A percentile compares a stretch with the other conserved stretches of the same genome.
These are phyloP conservation scores for Macrolepiota fuliginosa DNA, from an alignment of 768 basidiomycete genomes.

Conservation along the genomic window DNA sequence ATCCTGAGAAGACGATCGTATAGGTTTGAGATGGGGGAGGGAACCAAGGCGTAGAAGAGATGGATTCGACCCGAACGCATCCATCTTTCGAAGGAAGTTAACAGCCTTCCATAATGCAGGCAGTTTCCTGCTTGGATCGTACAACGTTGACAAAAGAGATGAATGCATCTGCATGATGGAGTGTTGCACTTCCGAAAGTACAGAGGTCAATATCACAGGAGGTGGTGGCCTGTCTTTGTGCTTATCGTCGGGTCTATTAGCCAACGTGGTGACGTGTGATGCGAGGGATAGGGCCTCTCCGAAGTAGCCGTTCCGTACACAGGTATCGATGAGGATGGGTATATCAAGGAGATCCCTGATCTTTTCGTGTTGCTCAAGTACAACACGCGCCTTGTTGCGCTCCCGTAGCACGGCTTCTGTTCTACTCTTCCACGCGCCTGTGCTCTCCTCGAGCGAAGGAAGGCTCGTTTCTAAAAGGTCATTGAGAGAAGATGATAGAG, in stretches of 20 bases:
- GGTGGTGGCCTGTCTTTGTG: conserved; percentile 29
- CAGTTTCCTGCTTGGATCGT: conserved; percentile 80
- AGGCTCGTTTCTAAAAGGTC: conserved; percentile 63
- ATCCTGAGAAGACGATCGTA: conserved; percentile 24
- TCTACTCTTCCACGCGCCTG: conserved; percentile 66
- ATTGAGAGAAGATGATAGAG: conserved; percentile 73
- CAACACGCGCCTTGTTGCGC: conserved; percentile 71
- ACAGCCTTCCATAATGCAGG: conserved; percentile 90
- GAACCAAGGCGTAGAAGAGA: background rate
- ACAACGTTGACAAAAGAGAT: conserved; percentile 73
- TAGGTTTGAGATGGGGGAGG: conserved; percentile 2
- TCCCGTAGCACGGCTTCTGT: conserved; percentile 76
- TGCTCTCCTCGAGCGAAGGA: conserved; percentile 73
- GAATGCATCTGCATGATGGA: conserved; percentile 72
- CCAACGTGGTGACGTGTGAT: conserved; percentile 60
- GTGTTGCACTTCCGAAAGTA: conserved; percentile 65
- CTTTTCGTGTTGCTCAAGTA: conserved; percentile 95
- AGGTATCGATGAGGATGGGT: conserved; percentile 88
- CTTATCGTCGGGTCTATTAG: conserved; percentile 13
- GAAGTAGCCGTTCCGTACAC: conserved; percentile 90
- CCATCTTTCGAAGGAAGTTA: conserved; percentile 83
- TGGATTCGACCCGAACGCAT: conserved; percentile 42
- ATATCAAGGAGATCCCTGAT: conserved; percentile 89
- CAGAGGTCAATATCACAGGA: conserved; percentile 54
- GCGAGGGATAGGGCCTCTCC: conserved; percentile 87